Evolutionary conservation across 2,329 filamentous ascomycete genomes (phyloP).

Genomic region (Penicillium crustosum): DNA sequence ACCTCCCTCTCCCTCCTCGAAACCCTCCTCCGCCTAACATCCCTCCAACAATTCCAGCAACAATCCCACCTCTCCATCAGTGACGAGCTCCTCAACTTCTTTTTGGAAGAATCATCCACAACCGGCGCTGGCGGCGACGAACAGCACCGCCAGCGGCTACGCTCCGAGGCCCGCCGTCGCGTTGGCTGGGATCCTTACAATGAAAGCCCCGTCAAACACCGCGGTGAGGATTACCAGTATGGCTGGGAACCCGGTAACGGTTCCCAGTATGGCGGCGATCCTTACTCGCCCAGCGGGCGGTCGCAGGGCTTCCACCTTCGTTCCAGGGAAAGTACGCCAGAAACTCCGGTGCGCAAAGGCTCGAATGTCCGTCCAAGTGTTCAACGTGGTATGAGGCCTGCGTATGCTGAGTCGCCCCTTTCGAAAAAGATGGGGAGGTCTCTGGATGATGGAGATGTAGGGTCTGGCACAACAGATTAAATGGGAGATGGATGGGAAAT

Average conservation of each 20-base stretch:
- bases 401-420: conserved; percentile 35
- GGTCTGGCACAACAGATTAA: conserved; percentile 24
- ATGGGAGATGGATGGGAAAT: conserved; percentile 11
- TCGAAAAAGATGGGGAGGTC: conserved; percentile 31
- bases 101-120: conserved; percentile 68
- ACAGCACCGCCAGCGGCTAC: conserved; percentile 59
- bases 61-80: conserved; percentile 83
- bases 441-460: conserved; percentile 33
- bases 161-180: conserved; percentile 59
- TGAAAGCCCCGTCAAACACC: conserved; percentile 65
- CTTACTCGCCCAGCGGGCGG: conserved; percentile 30
- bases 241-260: conserved; percentile 31
- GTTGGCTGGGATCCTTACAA: conserved; percentile 73
- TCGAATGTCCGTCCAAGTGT: conserved; percentile 24
- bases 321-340: conserved; percentile 36
- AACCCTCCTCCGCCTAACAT: conserved; percentile 80
- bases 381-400: conserved; percentile 25
- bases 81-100: conserved; percentile 86
- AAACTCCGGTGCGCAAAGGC: conserved; percentile 25
- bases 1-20: conserved; percentile 79
- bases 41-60: conserved; percentile 90
- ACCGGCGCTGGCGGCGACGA: conserved; percentile 65
- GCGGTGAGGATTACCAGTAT: conserved; percentile 66
- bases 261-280: conserved; percentile 28
- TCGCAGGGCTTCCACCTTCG: conserved; percentile 30